Base-by-base conservation (phyloP, 257 asterid species). In the Solanum appendiculatum region DNA sequence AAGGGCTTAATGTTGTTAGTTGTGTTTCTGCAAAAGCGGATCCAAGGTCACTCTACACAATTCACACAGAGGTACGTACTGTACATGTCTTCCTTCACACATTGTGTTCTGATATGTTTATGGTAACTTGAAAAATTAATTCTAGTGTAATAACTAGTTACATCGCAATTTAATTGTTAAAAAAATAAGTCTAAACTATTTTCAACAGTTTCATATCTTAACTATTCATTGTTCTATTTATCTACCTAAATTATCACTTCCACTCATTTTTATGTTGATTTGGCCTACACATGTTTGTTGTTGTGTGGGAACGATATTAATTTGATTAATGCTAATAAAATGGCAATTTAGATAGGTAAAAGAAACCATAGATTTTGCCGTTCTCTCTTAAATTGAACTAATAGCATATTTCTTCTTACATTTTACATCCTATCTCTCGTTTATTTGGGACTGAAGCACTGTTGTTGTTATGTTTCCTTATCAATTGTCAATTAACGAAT, bases 1-100 rank as follows among this genome's bases (percentile, higher is more conserved):
- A 73, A 88, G 92, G 92, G 21, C 63, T 91, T 2, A 70, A 87
- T 64, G 91, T 91, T 9, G 88, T 94, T 74, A 91, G 85, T 84
- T 91, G 94, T 89, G 81, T 91, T 85, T 92, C 95, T 27, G 89
- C 93, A 7, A 87, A 77, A 48, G 86, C 75, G 2, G 89, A 89
- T 51, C 92, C 84, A 15, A 84, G 84, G 48, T 82, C 73, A 70
- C 87, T 93, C 31, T 90, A 94, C 66, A 88, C 84, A 80, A 91
- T 95, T 87, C 89, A 89, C 51, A 86, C 91, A 25, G 89, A 93
- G 96, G 98, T 94, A 68, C n/a, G 97, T 94, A 58, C 63, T 46
- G 18, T 46, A 46, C 56, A 51, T 51, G 69, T 9, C 31, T 60
- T 23, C 4, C 69, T 60, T 60, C 31, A 60, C 69, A 60, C 69